phyloP scores from a whole-genome alignment of 106 monocot genomes.

The Iris macrosiphon region DNA sequence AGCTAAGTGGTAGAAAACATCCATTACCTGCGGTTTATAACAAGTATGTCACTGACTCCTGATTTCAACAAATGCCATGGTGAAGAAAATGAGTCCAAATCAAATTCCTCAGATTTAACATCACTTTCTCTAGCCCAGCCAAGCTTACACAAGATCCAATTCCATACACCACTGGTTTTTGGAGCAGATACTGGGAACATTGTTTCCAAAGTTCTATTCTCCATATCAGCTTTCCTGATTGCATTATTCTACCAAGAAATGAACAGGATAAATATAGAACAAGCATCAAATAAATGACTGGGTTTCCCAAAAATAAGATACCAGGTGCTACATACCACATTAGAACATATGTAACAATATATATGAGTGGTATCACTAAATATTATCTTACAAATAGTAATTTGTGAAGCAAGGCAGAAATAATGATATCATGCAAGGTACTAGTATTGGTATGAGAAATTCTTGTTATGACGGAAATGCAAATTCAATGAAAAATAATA shows the following conservation, averaged over 20 bases:
- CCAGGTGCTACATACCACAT: neutral
- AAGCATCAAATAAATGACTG: neutral
- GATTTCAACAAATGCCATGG: conserved; percentile 78
- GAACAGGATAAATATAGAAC: neutral
- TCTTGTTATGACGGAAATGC: too few species aligned
- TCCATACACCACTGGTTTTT: conserved; percentile 51
- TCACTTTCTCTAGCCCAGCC: conserved; percentile 37
- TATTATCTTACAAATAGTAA: too few species aligned
- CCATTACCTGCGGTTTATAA: conserved; percentile 58
- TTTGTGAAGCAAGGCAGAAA: too few species aligned
- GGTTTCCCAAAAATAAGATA: too few species aligned
- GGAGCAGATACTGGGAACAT: conserved; percentile 40
- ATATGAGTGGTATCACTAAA: too few species aligned
- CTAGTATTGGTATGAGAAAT: too few species aligned
- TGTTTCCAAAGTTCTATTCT: conserved; percentile 59
- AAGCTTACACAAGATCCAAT: conserved; percentile 64
- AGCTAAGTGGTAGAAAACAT: neutral
- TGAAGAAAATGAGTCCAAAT: conserved; percentile 22
- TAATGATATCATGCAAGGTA: too few species aligned
- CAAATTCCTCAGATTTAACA: conserved; percentile 18
- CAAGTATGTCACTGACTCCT: conserved; percentile 38
- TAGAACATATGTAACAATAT: too few species aligned
- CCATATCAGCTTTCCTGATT: conserved; percentile 81
- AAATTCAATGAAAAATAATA: too few species aligned
- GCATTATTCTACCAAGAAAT: conserved; percentile 64